These are phyloP conservation scores for Leccinum uliginosum DNA, from an alignment of 768 basidiomycete species.

Conservation along the genomic window DNA sequence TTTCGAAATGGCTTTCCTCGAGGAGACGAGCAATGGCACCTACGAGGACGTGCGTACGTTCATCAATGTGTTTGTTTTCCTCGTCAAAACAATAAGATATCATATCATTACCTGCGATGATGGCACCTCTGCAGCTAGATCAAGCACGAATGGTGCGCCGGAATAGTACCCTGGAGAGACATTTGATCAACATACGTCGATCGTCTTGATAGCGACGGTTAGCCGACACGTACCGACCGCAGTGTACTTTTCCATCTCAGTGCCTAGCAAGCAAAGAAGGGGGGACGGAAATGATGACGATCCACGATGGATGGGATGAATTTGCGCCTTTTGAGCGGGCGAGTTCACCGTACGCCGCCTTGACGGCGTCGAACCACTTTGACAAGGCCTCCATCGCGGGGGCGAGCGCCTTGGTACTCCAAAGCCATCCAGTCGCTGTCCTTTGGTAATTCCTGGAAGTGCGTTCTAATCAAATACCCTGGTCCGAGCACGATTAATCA, in stretches of 20 bases:
- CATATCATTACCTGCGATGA: too few relatives aligned
- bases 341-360: slow-evolving; percentile 41
- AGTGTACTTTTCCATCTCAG: slow-evolving; percentile 35
- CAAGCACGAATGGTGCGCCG: slow-evolving; percentile 46
- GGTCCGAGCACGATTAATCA: slow-evolving; percentile 55
- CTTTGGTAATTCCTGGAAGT: slow-evolving; percentile 33
- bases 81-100: too few relatives aligned
- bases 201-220: too few relatives aligned
- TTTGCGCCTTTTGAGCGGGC: too few relatives aligned
- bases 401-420: too few relatives aligned
- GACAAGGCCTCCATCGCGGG: slow-evolving; percentile 39
- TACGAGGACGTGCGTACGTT: too few relatives aligned
- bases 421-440: too few relatives aligned
- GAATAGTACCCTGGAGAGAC: slow-evolving; percentile 49
- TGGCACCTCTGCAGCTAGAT: slow-evolving; percentile 38
- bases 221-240: slow-evolving; percentile 36
- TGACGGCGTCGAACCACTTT: slow-evolving; percentile 49
- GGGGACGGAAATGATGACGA: not conserved
- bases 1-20: slow-evolving; percentile 49
- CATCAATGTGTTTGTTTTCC: not conserved
- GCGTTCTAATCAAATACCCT: slow-evolving; percentile 57
- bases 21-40: too few relatives aligned
- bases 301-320: too few relatives aligned
- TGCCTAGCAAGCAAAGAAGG: slow-evolving; percentile 11
- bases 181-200: not conserved